Conservation (phyloP, 805 yeast genomes). For the Starmerella khaoyaiensis region DNA sequence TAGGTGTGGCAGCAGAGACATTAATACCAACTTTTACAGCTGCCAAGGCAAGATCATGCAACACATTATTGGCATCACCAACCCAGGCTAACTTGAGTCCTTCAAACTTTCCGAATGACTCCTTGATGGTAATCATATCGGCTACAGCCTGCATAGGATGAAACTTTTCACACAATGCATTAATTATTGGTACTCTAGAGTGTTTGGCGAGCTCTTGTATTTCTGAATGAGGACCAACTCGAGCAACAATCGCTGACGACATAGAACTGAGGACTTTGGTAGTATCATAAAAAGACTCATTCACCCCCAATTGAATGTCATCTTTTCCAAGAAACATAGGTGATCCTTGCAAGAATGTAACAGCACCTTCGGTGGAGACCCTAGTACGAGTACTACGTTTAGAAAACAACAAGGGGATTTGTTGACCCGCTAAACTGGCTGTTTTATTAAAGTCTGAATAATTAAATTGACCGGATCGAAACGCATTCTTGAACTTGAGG, state of each 20-base stretch:
- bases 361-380: constrained; percentile 88
- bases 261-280: constrained; percentile 82
- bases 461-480: constrained; percentile 33
- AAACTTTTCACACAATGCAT: constrained; percentile 80
- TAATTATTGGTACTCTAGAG: constrained; percentile 82
- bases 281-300: constrained; percentile 82
- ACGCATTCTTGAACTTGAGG: constrained; percentile 41
- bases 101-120: constrained; percentile 28
- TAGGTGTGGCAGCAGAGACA: constrained; percentile 75
- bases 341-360: constrained; percentile 81
- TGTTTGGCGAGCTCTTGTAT: constrained; percentile 64
- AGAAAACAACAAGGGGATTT: constrained; percentile 71
- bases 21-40: constrained; percentile 71
- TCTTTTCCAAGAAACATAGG: constrained; percentile 95
- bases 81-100: constrained; percentile 81
- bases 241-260: constrained; percentile 95
- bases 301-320: constrained; percentile 92
- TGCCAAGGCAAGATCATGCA: constrained; percentile 85
- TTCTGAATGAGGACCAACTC: constrained; percentile 77
- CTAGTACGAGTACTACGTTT: constrained; percentile 94
- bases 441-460: constrained; percentile 34
- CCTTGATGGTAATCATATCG: constrained; percentile 76
- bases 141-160: constrained; percentile 95
- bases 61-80: constrained; percentile 92
- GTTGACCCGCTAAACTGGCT: constrained; percentile 48